A percentile compares a stretch with the other conserved stretches of the same genome.
Conservation (phyloP, 2,329 filamentous ascomycete genomes). For the Scedosporium apiospermum region DNA sequence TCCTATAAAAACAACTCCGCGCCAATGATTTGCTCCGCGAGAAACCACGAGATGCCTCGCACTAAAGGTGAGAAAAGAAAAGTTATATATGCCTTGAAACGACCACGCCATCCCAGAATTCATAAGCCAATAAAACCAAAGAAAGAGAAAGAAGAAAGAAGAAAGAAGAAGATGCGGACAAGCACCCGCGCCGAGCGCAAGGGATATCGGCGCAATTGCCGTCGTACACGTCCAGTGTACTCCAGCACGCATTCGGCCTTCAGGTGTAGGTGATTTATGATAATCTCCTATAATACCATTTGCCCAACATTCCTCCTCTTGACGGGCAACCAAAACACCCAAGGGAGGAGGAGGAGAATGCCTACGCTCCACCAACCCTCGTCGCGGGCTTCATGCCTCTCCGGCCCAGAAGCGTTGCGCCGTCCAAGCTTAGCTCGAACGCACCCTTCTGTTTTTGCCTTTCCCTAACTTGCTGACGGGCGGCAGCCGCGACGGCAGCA, state of each 20-base stretch:
- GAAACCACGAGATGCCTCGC: neutral
- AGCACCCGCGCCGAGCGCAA: neutral
- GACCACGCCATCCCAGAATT: neutral
- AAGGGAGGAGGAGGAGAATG: neutral
- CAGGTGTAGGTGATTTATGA: neutral
- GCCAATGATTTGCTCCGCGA: neutral
- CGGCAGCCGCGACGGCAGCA: conserved; percentile 71
- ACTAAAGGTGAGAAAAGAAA: neutral
- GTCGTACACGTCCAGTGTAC: too few species aligned
- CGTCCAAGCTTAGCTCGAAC: conserved; percentile 88
- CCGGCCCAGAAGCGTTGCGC: conserved; percentile 78
- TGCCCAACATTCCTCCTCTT: neutral
- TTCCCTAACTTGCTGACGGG: conserved; percentile 66
- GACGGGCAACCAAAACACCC: neutral
- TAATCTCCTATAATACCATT: neutral
- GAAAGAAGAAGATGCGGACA: neutral
- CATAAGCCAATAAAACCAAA: neutral
- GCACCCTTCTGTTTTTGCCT: conserved; percentile 63
- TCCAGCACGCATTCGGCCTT: too few species aligned
- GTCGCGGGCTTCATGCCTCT: conserved; percentile 45
- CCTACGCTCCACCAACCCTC: conserved; percentile 22
- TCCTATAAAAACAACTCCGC: conserved; percentile 1
- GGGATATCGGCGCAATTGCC: too few species aligned
- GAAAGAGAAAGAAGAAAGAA: neutral
- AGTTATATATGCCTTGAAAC: neutral